phyloP scores from a whole-genome alignment of 2,329 filamentous ascomycete species.

The Botryotinia narcissicola region DNA sequence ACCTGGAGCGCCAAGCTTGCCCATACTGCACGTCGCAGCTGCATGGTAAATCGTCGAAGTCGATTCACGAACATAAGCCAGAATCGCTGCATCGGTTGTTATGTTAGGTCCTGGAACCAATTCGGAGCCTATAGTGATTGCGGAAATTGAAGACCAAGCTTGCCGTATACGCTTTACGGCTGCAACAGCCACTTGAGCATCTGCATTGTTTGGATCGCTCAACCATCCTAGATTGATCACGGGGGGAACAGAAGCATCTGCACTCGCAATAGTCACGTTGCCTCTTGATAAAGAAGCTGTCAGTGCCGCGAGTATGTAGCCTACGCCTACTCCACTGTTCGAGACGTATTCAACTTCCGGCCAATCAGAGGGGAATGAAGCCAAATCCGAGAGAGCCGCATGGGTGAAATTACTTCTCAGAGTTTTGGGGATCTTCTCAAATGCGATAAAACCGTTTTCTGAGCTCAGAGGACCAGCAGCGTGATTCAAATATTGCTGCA shows the following conservation, averaged over 20 bases:
- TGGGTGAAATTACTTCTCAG: not conserved
- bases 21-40: constrained; percentile 55
- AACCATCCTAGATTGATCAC: constrained; percentile 47
- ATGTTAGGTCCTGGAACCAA: not conserved
- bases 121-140: not conserved
- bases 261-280: constrained; percentile 42
- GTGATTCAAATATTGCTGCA: too few relatives aligned
- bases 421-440: constrained; percentile 22
- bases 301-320: not conserved
- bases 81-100: constrained; percentile 23
- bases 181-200: constrained; percentile 46
- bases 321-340: not conserved
- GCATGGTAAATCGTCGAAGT: constrained; percentile 47
- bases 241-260: constrained; percentile 40
- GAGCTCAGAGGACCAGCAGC: constrained; percentile 10
- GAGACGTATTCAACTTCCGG: constrained; percentile 22
- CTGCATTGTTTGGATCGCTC: constrained; percentile 38
- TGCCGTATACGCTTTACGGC: constrained; percentile 44
- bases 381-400: constrained; percentile 9
- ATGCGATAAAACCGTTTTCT: constrained; percentile 5
- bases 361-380: constrained; percentile 17
- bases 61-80: constrained; percentile 31
- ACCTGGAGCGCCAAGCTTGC: constrained; percentile 42
- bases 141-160: not conserved
- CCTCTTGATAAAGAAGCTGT: constrained; percentile 31